These are phyloP conservation scores for Picochlorum sp. DNA, from an alignment of 139 green algal species.

Conservation along the genomic window DNA sequence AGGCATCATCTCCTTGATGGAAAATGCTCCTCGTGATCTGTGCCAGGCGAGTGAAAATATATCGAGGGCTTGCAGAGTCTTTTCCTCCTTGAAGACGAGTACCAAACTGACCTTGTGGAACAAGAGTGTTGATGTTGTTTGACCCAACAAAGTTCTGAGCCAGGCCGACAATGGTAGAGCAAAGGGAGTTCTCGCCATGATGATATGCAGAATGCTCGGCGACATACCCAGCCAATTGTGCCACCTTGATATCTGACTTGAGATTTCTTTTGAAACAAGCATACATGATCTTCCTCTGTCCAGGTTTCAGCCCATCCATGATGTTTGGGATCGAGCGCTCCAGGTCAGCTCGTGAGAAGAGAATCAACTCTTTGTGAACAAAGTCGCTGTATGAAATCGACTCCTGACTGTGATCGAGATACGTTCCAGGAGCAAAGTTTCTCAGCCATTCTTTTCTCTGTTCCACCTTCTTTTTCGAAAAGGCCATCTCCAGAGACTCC, in stretches of 20 bases:
- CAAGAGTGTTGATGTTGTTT: conserved; percentile 98
- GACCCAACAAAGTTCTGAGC: conserved; percentile 92
- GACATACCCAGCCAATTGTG: conserved; percentile 92
- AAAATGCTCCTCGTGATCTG: conserved; percentile 80
- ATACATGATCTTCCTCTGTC: conserved; percentile 98
- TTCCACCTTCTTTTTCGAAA: conserved; percentile 97
- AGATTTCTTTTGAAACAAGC: conserved; percentile 96
- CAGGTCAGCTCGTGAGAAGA: conserved; percentile 88
- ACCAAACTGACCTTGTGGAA: conserved; percentile 77
- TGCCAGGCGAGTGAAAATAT: conserved; percentile 94
- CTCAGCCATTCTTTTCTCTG: conserved; percentile 93
- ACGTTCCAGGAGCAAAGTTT: conserved; percentile 78
- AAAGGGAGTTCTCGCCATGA: conserved; percentile 87
- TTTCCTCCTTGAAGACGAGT: conserved; percentile 91
- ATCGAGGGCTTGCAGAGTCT: conserved; percentile 85
- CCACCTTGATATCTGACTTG: conserved; percentile 91
- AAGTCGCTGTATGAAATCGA: conserved; percentile 91
- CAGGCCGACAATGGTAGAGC: conserved; percentile 79
- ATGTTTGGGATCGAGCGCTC: conserved; percentile 93
- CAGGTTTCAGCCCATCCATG: conserved; percentile 96
- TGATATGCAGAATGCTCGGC: conserved; percentile 97
- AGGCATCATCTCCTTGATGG: conserved; percentile 79
- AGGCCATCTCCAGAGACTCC: conserved; percentile 89
- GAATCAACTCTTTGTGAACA: conserved; percentile 91
- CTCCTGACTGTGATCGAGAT: conserved; percentile 75